A percentile compares a stretch with the other conserved stretches of the same genome.
These are phyloP conservation scores for Plasmodium berghei DNA, from an alignment of 169 alveolate species.

Conservation along the genomic window DNA sequence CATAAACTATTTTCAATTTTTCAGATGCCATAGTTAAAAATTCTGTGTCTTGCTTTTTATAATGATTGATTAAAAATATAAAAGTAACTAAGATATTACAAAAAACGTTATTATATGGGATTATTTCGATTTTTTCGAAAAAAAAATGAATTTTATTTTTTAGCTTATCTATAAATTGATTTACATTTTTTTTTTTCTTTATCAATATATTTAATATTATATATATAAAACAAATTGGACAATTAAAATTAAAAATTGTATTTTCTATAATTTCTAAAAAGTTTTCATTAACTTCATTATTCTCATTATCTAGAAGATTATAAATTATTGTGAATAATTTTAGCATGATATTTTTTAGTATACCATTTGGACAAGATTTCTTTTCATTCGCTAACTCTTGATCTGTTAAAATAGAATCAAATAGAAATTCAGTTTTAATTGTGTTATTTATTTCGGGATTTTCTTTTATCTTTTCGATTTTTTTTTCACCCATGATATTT, in stretches of 20 bases:
- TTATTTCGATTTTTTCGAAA: slow-evolving; percentile 35
- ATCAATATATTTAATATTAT: slow-evolving; percentile 47
- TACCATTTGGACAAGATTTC: slow-evolving; percentile 19
- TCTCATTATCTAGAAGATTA: slow-evolving; percentile 32
- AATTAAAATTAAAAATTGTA: slow-evolving; percentile 39
- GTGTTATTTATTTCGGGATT: neutral
- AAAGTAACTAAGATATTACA: slow-evolving; percentile 56
- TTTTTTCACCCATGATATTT: neutral
- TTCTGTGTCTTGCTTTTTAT: slow-evolving; percentile 23
- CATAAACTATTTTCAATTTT: slow-evolving; percentile 19
- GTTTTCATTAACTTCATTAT: slow-evolving; percentile 25
- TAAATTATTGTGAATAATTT: slow-evolving; percentile 51
- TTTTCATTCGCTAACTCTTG: slow-evolving; percentile 25
- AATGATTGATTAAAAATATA: slow-evolving; percentile 45
- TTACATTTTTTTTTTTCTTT: slow-evolving; percentile 51
- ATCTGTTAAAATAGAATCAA: slow-evolving; percentile 19
- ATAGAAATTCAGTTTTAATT: neutral
- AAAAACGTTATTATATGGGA: slow-evolving; percentile 24
- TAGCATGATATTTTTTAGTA: slow-evolving; percentile 56
- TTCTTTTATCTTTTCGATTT: neutral
- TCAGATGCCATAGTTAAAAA: slow-evolving; percentile 20
- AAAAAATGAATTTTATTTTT: slow-evolving; percentile 29
- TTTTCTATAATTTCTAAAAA: slow-evolving; percentile 39
- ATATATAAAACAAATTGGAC: slow-evolving; percentile 57
- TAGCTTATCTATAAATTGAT: slow-evolving; percentile 47